Evolutionary conservation across 257 asterid genomes (phyloP).

Genomic region (Petrea volubilis): DNA sequence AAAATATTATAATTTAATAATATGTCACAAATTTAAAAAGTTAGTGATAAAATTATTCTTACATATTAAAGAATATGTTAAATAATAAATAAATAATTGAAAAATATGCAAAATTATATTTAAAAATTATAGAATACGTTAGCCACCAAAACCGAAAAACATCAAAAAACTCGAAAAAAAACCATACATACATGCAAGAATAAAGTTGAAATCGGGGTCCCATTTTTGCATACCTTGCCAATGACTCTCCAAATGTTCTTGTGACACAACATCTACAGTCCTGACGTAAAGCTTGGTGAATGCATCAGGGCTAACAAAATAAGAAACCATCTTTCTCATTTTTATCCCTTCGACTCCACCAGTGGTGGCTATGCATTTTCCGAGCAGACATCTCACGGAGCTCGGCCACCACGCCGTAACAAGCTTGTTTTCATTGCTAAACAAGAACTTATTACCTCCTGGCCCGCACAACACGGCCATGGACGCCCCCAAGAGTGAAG

Average conservation of each 20-base stretch:
- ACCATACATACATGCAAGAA: no score
- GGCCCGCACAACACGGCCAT: slow-evolving; percentile 49
- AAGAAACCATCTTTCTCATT: slow-evolving; percentile 42
- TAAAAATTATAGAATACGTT: no score
- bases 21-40: no score
- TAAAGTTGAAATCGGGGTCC: no score
- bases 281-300: slow-evolving; percentile 35
- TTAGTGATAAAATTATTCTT: no score
- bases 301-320: slow-evolving; percentile 48
- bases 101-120: no score
- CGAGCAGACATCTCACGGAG: slow-evolving; percentile 35
- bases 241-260: slow-evolving; percentile 37
- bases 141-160: no score
- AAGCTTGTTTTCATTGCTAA: slow-evolving; percentile 50
- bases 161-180: no score
- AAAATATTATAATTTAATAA: no score
- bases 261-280: slow-evolving; percentile 36
- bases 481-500: slow-evolving; percentile 36
- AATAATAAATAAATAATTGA: no score
- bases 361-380: slow-evolving; percentile 29
- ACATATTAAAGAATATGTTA: no score
- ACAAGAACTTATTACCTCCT: slow-evolving; percentile 49
- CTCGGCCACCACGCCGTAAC: slow-evolving; percentile 53
- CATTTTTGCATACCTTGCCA: slow-evolving; percentile 50
- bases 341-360: slow-evolving; percentile 40